A percentile compares a stretch with the other conserved stretches of the same genome.
Conservation (phyloP, 805 yeast genomes). For the Pichia pseudocactophila region DNA sequence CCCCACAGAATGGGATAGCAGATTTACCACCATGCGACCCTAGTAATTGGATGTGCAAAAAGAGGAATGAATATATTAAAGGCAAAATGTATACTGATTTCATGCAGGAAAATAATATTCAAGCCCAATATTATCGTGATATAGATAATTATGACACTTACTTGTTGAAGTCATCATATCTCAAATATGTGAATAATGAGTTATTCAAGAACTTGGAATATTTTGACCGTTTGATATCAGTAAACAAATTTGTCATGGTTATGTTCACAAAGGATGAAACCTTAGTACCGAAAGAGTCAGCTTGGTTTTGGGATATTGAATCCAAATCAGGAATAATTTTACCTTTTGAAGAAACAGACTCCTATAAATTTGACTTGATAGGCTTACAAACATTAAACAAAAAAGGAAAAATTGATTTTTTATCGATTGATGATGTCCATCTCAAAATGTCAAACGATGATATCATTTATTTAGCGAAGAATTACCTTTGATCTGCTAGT, state of each 20-base stretch:
- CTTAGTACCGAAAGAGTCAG: constrained; percentile 62
- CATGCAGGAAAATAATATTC: constrained; percentile 49
- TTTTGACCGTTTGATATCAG: constrained; percentile 31
- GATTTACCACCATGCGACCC: constrained; percentile 55
- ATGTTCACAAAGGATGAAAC: constrained; percentile 56
- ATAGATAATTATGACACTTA: constrained; percentile 41
- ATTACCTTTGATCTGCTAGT: constrained; percentile 35
- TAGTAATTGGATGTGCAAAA: constrained; percentile 41
- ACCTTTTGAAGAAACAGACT: constrained; percentile 39
- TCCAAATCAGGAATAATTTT: constrained; percentile 32
- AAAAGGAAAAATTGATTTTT: constrained; percentile 37
- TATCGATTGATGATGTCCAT: constrained; percentile 48
- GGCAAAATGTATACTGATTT: constrained; percentile 50
- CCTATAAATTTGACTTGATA: constrained; percentile 46
- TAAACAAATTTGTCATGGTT: constrained; percentile 51
- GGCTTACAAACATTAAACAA: constrained; percentile 47
- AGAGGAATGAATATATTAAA: constrained; percentile 45
- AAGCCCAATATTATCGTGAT: constrained; percentile 75
- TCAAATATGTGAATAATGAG: constrained; percentile 66
- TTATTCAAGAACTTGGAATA: constrained; percentile 28
- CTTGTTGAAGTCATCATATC: constrained; percentile 44
- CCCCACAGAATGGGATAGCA: constrained; percentile 70
- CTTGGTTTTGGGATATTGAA: constrained; percentile 55
- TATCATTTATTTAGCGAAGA: constrained; percentile 33
- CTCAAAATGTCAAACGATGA: constrained; percentile 54